Conservation (phyloP, 805 yeast species). For the Kregervanrija pseudodelftensis region DNA sequence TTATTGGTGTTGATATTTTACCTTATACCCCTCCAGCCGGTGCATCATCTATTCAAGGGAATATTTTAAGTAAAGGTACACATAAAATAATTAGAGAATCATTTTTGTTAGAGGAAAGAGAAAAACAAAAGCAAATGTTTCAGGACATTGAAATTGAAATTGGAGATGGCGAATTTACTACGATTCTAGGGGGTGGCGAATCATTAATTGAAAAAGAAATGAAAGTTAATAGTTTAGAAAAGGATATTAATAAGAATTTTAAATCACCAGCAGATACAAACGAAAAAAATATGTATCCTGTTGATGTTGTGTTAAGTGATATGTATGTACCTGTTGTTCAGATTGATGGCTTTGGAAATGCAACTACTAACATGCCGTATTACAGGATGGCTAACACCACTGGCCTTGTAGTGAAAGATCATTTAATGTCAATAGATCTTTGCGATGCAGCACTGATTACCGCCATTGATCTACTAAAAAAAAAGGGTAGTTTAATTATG, state of each 20-base stretch:
- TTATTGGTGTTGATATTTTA: conserved; percentile 78
- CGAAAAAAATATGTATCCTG: conserved; percentile 26
- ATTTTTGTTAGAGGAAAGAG: conserved; percentile 31
- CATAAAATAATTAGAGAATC: conserved; percentile 48
- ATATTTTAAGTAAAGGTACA: conserved; percentile 63
- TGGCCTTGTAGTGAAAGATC: conserved; percentile 78
- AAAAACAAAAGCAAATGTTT: conserved; percentile 16
- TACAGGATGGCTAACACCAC: conserved; percentile 91
- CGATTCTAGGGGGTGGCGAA: conserved; percentile 7
- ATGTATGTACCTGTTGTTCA: conserved; percentile 69
- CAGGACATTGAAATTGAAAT: conserved; percentile 14
- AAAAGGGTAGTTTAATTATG: conserved; percentile 70
- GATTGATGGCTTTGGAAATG: conserved; percentile 42
- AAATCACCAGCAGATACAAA: conserved; percentile 1
- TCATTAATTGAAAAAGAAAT: conserved; percentile 15
- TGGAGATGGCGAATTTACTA: conserved; percentile 2
- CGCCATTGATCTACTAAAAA: conserved; percentile 60
- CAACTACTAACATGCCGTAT: conserved; percentile 72
- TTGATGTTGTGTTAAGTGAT: conserved; percentile 70
- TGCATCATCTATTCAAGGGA: conserved; percentile 77
- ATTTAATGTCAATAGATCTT: conserved; percentile 76
- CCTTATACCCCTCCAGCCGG: conserved; percentile 77
- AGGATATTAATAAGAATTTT: background rate
- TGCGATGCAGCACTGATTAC: conserved; percentile 87
- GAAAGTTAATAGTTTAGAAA: conserved; percentile 9